A percentile compares a stretch with the other conserved stretches of the same genome.
Evolutionary conservation across 768 basidiomycete species (phyloP).

Genomic region (Termitomyces sp.): DNA sequence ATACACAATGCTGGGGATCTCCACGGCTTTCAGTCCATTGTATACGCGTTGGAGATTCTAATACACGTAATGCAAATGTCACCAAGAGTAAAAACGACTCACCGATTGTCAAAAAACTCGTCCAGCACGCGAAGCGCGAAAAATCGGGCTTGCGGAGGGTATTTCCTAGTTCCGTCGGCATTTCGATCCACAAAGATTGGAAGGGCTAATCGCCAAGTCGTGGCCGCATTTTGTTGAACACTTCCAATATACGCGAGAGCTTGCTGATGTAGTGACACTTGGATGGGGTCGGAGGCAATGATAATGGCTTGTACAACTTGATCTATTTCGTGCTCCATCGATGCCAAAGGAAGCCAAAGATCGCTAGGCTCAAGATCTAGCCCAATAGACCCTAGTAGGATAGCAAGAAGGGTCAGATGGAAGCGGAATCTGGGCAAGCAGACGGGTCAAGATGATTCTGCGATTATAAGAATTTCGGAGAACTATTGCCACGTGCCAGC

Average conservation of each 20-base stretch:
- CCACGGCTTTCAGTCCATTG: background rate
- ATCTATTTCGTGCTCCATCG: constrained; percentile 73
- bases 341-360: background rate
- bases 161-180: constrained; percentile 56
- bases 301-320: constrained; percentile 80
- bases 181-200: constrained; percentile 62
- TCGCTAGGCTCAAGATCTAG: background rate
- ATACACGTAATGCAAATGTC: constrained; percentile 2
- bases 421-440: constrained; percentile 12
- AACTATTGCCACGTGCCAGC: constrained; percentile 13
- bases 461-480: constrained; percentile 12
- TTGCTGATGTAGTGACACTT: constrained; percentile 70
- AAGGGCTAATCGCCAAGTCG: constrained; percentile 79
- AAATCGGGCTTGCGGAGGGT: constrained; percentile 70
- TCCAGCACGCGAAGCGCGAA: constrained; percentile 77
- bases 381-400: background rate
- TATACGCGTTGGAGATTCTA: background rate
- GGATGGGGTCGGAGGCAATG: constrained; percentile 80
- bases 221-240: constrained; percentile 69
- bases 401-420: constrained; percentile 9
- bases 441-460: constrained; percentile 16
- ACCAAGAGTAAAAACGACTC: constrained; percentile 25
- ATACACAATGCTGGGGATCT: background rate
- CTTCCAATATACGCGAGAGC: constrained; percentile 79
- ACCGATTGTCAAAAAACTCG: constrained; percentile 81